These are phyloP conservation scores for Cystobasidium tubakii DNA, from an alignment of 768 basidiomycete genomes.

Conservation along the genomic window DNA sequence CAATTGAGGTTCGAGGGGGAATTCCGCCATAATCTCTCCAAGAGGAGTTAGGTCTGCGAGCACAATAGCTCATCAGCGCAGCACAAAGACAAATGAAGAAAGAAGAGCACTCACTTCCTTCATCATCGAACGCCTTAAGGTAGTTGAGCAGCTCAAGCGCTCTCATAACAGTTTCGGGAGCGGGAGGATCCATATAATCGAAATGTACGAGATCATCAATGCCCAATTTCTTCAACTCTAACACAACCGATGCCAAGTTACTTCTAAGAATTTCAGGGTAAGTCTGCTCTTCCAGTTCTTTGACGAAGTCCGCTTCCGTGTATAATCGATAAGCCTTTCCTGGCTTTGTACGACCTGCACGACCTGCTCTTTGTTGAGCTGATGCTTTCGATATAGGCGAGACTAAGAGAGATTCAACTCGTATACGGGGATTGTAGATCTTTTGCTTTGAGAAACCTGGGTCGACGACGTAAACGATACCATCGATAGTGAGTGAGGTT, in stretches of 20 bases:
- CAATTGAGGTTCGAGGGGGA: constrained; percentile 96
- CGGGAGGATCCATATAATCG: constrained; percentile 66
- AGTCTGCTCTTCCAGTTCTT: constrained; percentile 92
- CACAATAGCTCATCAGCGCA: not conserved
- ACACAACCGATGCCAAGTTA: constrained; percentile 85
- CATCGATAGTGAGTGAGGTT: constrained; percentile 94
- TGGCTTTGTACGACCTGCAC: constrained; percentile 89
- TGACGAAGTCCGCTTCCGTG: constrained; percentile 94
- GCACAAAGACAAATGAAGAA: not conserved
- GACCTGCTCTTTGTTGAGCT: constrained; percentile 90
- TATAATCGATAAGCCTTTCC: constrained; percentile 97
- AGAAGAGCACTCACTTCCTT: constrained; percentile 56
- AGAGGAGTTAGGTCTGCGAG: constrained; percentile 63
- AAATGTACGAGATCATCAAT: constrained; percentile 62
- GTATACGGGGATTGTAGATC: constrained; percentile 93
- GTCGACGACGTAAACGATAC: constrained; percentile 98
- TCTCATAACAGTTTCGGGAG: constrained; percentile 93
- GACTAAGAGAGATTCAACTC: constrained; percentile 87
- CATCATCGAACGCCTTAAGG: constrained; percentile 85
- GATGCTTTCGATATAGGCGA: constrained; percentile 94
- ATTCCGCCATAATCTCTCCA: constrained; percentile 91
- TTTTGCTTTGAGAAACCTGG: constrained; percentile 97
- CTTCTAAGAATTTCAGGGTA: constrained; percentile 90
- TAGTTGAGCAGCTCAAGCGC: constrained; percentile 90
- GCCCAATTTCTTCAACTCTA: constrained; percentile 90